These are phyloP conservation scores for Aspergillus sp. DNA, from an alignment of 2,329 filamentous ascomycete genomes.

Conservation along the genomic window DNA sequence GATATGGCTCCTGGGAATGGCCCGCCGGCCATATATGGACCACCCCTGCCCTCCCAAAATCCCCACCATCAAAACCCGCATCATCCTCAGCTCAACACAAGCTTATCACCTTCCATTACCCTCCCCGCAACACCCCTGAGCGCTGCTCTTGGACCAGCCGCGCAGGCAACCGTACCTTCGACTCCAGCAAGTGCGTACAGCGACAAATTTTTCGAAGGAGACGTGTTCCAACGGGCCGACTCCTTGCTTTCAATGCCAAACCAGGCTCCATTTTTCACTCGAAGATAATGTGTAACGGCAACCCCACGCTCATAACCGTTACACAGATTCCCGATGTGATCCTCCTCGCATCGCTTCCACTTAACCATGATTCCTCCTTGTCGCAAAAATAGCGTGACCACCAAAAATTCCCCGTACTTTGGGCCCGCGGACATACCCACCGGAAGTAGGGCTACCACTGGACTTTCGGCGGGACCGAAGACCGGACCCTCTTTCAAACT, in stretches of 20 bases:
- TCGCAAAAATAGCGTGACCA: not conserved
- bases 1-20: constrained; percentile 37
- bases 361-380: not conserved
- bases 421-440: not conserved
- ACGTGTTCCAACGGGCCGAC: constrained; percentile 51
- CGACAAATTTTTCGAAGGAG: constrained; percentile 50
- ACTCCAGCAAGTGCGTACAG: constrained; percentile 49
- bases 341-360: not conserved
- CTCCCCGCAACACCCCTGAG: constrained; percentile 86
- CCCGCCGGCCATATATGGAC: constrained; percentile 34
- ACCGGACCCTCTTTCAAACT: not conserved
- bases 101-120: constrained; percentile 49
- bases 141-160: constrained; percentile 83
- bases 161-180: constrained; percentile 82
- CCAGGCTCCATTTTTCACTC: constrained; percentile 42
- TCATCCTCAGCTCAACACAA: constrained; percentile 25
- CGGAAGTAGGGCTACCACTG: not conserved
- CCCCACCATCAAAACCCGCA: constrained; percentile 31
- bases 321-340: constrained; percentile 17
- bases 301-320: constrained; percentile 34
- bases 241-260: constrained; percentile 46
- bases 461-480: constrained; percentile 4
- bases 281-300: constrained; percentile 38
- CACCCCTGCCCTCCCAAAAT: constrained; percentile 33
- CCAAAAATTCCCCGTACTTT: not conserved